Evolutionary conservation across 805 yeast species (phyloP), one percentile per base, ranked within the genome.

Genomic region (Candida maltosa): DNA sequence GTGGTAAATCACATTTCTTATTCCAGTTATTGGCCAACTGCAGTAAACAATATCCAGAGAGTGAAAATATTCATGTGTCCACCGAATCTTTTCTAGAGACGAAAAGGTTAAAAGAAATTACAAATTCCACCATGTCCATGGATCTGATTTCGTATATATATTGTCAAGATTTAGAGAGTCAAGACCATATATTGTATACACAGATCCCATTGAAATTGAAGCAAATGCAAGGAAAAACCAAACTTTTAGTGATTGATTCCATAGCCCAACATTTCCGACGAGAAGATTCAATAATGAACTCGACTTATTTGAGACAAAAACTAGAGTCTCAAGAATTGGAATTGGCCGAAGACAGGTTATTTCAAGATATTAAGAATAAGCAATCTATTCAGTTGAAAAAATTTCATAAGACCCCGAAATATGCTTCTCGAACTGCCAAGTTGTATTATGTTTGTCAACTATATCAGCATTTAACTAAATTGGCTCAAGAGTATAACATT

Each of bases 1-100:
- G 84, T 1, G 97, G 96, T 0, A 91, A 91, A 50, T 81, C 96
- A 0, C 94, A 89, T 46, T 59, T 89, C 4, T 60, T 84, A 17
- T 70, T 81, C 62, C 91, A 83, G 44, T 48, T 88, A 34, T 68
- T 83, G 2, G 60, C 78, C 3, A 61, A 78, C 2, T 76, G 80
- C 9, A 87, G 81, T 44, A 14, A 40, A 9, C 3, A 22, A 8
- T 28, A 31, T 15, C 29, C 35, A 23, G 33, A 41, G 12, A 31
- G 39, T 17, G 44, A 36, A 39, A 45, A 53, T n/a, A 74, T 88
- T n/a, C 83, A 73, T 48, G 77, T 89, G 0, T 75, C 87, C 0
- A 89, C 96, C 0, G 97, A 89, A 52, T 75, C 84, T 3, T 74
- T 76, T 11, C 47, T 86, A 20, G 84, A 84, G 40, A 83, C 93